Evolutionary conservation across 1,284 basidiomycete genomes (phyloP).

Genomic region (Sporisorium sorghi): DNA sequence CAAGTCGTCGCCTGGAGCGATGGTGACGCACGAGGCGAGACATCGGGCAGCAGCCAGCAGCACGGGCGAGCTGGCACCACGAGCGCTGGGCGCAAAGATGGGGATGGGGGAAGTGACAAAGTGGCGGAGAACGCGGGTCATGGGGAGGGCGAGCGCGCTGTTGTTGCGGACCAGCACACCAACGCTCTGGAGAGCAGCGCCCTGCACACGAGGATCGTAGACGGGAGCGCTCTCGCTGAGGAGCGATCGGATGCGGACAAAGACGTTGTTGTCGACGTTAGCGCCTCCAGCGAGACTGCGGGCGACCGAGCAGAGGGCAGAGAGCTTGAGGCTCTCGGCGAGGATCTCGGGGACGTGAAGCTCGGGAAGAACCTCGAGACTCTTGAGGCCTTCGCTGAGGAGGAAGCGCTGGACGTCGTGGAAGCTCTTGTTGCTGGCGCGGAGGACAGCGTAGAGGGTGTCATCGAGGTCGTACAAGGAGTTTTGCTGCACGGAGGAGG

Average conservation of each 20-base stretch:
- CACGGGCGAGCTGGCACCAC: constrained; percentile 77
- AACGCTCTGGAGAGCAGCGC: constrained; percentile 83
- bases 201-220: constrained; percentile 82
- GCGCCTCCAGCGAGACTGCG: constrained; percentile 72
- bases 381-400: constrained; percentile 56
- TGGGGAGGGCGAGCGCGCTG: constrained; percentile 79
- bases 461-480: constrained; percentile 67
- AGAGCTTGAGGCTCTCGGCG: constrained; percentile 78
- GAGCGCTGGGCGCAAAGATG: constrained; percentile 78
- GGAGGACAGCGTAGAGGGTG: constrained; percentile 48
- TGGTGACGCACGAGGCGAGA: constrained; percentile 85
- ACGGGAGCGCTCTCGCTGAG: constrained; percentile 85
- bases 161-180: constrained; percentile 86
- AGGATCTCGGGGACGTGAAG: constrained; percentile 59
- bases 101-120: constrained; percentile 89
- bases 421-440: constrained; percentile 60
- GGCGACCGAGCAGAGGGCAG: constrained; percentile 84
- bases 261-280: constrained; percentile 75
- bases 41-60: constrained; percentile 88
- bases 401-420: constrained; percentile 66
- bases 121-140: constrained; percentile 84
- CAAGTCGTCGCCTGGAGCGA: constrained; percentile 87
- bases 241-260: constrained; percentile 79
- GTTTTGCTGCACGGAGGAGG: constrained; percentile 70
- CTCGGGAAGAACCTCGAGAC: constrained; percentile 49